Conservation (phyloP, 306 rosid genomes). For the Gleditsia sinensis region DNA sequence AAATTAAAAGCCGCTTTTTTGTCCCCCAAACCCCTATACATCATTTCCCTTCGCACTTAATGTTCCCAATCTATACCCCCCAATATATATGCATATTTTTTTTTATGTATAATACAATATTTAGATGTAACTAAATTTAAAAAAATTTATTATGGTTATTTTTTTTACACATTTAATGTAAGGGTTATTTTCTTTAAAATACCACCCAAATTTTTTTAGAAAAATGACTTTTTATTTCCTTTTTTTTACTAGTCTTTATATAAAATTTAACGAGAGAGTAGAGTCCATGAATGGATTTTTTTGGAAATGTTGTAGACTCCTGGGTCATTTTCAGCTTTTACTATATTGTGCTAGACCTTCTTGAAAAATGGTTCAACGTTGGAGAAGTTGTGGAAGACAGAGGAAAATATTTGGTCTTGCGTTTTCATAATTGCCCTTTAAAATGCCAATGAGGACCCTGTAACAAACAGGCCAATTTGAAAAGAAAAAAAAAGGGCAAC, state of each 20-base stretch:
- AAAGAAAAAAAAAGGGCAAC: too few species aligned
- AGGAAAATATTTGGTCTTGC: background rate
- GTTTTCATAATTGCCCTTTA: conserved; percentile 35
- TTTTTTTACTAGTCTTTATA: too few species aligned
- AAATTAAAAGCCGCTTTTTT: conserved; percentile 51
- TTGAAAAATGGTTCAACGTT: background rate
- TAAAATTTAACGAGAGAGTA: too few species aligned
- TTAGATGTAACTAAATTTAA: too few species aligned
- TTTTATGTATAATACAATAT: background rate
- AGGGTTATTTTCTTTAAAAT: too few species aligned
- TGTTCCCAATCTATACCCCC: conserved; percentile 31
- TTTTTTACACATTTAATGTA: too few species aligned
- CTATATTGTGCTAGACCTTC: conserved; percentile 19
- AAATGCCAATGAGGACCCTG: conserved; percentile 25
- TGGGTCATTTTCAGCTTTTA: conserved; percentile 16
- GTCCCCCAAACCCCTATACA: conserved; percentile 57
- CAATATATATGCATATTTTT: too few species aligned
- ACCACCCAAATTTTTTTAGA: too few species aligned
- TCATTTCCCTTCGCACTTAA: conserved; percentile 41
- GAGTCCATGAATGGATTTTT: background rate
- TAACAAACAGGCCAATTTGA: too few species aligned
- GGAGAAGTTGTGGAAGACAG: too few species aligned
- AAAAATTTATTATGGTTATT: too few species aligned
- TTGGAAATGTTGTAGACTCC: background rate
- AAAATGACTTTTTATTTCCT: too few species aligned